A percentile compares a stretch with the other conserved stretches of the same genome.
Evolutionary conservation across 1,284 basidiomycete species (phyloP).

Genomic region (Pseudozyma pruni): DNA sequence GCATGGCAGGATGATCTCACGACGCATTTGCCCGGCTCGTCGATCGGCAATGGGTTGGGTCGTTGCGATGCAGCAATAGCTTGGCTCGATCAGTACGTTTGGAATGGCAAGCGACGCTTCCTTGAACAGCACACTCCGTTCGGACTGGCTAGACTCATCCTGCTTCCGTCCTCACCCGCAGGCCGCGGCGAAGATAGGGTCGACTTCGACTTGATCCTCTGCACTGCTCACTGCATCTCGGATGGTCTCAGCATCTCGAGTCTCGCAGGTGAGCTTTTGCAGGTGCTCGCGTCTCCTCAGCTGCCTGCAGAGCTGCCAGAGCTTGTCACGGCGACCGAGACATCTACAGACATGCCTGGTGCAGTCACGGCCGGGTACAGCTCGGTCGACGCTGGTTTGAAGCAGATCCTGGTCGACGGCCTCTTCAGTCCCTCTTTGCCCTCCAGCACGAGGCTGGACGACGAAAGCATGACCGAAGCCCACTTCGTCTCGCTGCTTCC

Average conservation of each 20-base stretch:
- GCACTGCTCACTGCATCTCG: slow-evolving; percentile 41
- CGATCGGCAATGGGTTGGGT: too few species aligned
- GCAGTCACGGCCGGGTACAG: slow-evolving; percentile 11
- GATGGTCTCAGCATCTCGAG: slow-evolving; percentile 42
- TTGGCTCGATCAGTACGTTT: slow-evolving; percentile 39
- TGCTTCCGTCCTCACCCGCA: slow-evolving; percentile 19
- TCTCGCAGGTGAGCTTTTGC: slow-evolving; percentile 31
- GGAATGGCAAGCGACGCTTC: slow-evolving; percentile 44
- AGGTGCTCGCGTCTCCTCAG: slow-evolving; percentile 20
- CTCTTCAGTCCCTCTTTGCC: not conserved
- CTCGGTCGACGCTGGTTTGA: slow-evolving; percentile 7
- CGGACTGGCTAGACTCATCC: slow-evolving; percentile 28
- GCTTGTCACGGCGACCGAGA: slow-evolving; percentile 2
- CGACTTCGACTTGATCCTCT: slow-evolving; percentile 36
- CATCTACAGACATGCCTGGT: not conserved
- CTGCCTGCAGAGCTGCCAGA: slow-evolving; percentile 15
- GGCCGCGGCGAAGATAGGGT: not conserved
- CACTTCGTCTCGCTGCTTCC: slow-evolving; percentile 29
- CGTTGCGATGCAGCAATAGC: slow-evolving; percentile 12
- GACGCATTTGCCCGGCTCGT: too few species aligned
- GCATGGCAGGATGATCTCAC: slow-evolving; percentile 18
- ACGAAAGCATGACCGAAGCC: not conserved
- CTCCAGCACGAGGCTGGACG: not conserved
- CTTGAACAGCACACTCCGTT: slow-evolving; percentile 22
- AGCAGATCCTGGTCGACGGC: slow-evolving; percentile 16